Conservation (phyloP, 2,329 filamentous ascomycete genomes). For the Xylaria sp. region DNA sequence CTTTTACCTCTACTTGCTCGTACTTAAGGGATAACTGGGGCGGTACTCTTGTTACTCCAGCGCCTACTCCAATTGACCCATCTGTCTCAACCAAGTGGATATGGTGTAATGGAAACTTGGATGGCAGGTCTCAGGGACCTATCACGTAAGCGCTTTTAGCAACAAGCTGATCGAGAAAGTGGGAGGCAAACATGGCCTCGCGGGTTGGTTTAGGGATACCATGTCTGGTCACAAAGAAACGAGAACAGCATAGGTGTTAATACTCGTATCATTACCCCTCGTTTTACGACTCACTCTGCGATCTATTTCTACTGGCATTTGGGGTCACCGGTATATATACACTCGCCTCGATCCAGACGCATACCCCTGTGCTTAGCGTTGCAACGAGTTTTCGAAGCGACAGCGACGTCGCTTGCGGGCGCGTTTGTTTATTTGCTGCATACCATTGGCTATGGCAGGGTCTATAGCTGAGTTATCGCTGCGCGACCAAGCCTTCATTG, state of each 20-base stretch:
- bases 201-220: background rate
- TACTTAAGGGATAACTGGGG: too few relatives aligned
- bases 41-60: background rate
- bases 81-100: background rate
- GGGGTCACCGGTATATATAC: background rate
- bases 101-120: too few relatives aligned
- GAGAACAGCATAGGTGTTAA: background rate
- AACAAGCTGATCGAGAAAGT: too few relatives aligned
- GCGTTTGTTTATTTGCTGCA: background rate
- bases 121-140: too few relatives aligned
- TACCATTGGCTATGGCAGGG: constrained; percentile 7
- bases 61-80: too few relatives aligned
- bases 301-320: background rate
- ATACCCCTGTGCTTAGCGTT: background rate
- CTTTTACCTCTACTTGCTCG: too few relatives aligned
- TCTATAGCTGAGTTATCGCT: constrained; percentile 5
- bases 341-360: too few relatives aligned
- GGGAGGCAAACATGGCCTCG: too few relatives aligned
- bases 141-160: too few relatives aligned
- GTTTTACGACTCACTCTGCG: background rate
- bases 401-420: background rate
- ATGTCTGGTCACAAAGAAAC: background rate
- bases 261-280: background rate
- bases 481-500: constrained; percentile 17
- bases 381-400: background rate